A percentile compares a stretch with the other conserved stretches of the same genome.
Evolutionary conservation across 2,329 filamentous ascomycete genomes (phyloP).

Genomic region (Claviceps sp.): DNA sequence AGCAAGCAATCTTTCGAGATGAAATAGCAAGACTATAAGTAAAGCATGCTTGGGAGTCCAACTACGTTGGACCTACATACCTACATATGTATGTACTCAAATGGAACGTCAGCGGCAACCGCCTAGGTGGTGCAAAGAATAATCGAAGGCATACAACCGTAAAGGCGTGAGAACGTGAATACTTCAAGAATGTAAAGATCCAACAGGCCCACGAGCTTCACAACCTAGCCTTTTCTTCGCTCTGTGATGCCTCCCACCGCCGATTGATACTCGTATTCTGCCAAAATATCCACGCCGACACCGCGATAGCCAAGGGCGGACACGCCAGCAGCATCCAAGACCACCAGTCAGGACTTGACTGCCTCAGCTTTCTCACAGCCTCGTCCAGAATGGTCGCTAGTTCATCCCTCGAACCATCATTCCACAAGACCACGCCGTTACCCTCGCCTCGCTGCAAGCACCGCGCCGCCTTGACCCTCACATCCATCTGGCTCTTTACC

Average conservation of each 20-base stretch:
- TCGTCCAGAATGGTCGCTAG: conserved; percentile 52
- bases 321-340: conserved; percentile 53
- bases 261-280: conserved; percentile 57
- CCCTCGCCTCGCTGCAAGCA: conserved; percentile 51
- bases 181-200: no score
- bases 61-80: no score
- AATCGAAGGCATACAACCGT: no score
- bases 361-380: conserved; percentile 50
- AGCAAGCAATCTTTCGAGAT: no score
- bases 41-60: no score
- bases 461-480: conserved; percentile 67
- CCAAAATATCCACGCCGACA: conserved; percentile 59
- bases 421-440: conserved; percentile 76
- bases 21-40: no score
- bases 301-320: conserved; percentile 60
- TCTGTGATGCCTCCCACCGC: conserved; percentile 43
- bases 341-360: conserved; percentile 69
- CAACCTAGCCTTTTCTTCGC: conserved; percentile 8
- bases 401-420: conserved; percentile 63
- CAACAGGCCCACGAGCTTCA: background rate
- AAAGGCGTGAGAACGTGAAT: no score
- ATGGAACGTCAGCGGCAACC: no score
- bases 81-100: no score
- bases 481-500: conserved; percentile 75
- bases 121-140: no score